Percentiles rank a stretch among this genome's conserved stretches.
Conservation (phyloP, 2,329 filamentous ascomycete genomes). For the Phoma sp. region DNA sequence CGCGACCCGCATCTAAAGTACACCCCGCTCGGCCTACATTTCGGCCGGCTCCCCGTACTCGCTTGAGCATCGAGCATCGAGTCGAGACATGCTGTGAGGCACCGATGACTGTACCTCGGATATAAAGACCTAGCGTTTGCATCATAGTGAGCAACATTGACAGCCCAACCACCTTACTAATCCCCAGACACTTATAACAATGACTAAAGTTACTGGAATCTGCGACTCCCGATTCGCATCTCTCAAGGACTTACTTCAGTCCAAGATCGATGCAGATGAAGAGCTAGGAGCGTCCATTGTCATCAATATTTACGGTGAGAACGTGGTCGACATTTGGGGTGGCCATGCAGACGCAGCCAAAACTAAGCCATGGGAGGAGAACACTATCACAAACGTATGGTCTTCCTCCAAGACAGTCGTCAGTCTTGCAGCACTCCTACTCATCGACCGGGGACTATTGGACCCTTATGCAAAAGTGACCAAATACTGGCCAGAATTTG, state of each 20-base stretch:
- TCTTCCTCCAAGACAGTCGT: conserved; percentile 25
- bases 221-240: conserved; percentile 23
- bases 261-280: conserved; percentile 17
- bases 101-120: conserved; percentile 1
- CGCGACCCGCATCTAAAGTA: too few relatives aligned
- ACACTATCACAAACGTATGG: conserved; percentile 29
- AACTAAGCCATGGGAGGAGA: conserved; percentile 20
- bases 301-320: conserved; percentile 25
- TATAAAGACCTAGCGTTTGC: background rate
- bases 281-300: conserved; percentile 28
- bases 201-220: conserved; percentile 23
- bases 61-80: background rate
- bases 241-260: conserved; percentile 19
- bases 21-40: background rate
- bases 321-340: conserved; percentile 30
- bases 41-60: conserved; percentile 5
- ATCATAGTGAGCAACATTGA: background rate
- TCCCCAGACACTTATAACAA: background rate
- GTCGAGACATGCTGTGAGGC: conserved; percentile 1
- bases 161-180: background rate
- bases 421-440: conserved; percentile 21
- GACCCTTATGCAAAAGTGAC: conserved; percentile 25
- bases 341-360: conserved; percentile 21
- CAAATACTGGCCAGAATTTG: conserved; percentile 33
- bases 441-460: conserved; percentile 22